Evolutionary conservation across 345 rosid species (phyloP), one percentile per base, ranked within the genome.

Genomic region (Brassica carinata): DNA sequence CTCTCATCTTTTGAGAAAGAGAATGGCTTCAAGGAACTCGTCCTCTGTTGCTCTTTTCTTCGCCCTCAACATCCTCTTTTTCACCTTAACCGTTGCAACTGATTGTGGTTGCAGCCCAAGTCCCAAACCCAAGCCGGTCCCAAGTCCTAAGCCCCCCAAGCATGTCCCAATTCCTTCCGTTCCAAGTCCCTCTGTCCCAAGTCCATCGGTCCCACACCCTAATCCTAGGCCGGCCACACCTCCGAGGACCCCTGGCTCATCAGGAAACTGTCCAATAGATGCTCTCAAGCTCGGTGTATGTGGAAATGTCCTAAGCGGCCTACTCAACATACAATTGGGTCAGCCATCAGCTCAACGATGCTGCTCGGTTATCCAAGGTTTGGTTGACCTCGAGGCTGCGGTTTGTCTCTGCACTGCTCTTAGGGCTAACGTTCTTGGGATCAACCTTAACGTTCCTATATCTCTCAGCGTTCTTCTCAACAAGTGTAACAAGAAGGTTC

Each of bases 351-450:
- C 75, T 70, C 65, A 68, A 38, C 85, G 83, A 4, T 92, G 94
- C 51, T 92, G 94, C 81, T 69, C 83, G 40, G 80, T 92, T 19
- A 40, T 92, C 29, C 71, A 79, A 3, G 89, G 87, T 30, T 81
- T 90, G 34, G 91, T 29, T 70, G 88, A 92, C 79, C 86, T 88
- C 14, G 92, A 92, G 11, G 97, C 92, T 3, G 92, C 97, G 4
- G 84, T 83, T 65, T 92, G 94, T 84, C 94, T 91, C 7, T 88
- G 94, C 85, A 90, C 91, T 15, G 90, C 87, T 61, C 81, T 91
- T 19, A 92, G 81, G 59, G 94, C 92, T 67, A 87, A 79, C 48
- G 70, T 92, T 30, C 74, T 87, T 29, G 91, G 94, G 3, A 84
- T 84, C 77, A 83, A 88, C 82, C 79, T 90, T 51, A 86, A 88